Evolutionary conservation across 2,329 filamentous ascomycete species (phyloP), one percentile per base, ranked within the genome.

Genomic region (Aspergillus sp.): DNA sequence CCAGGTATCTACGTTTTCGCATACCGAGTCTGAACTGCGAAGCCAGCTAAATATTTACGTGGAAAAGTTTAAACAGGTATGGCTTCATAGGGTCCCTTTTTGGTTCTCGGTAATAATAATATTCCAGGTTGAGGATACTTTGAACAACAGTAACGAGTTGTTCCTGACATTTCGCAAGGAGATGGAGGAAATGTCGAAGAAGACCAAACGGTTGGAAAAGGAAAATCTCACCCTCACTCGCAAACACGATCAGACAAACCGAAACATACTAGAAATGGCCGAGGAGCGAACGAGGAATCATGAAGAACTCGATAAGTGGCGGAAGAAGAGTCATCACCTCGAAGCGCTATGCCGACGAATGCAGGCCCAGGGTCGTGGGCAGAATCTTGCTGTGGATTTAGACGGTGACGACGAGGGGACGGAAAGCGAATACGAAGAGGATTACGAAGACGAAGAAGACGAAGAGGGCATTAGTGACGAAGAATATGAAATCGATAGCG

Each of bases 171-270:
- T 98, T 77, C 86, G 93, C 54, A 97, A 96, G 79, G 95, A 98
- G 77, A 98, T 98, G 93, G 95, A 98, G 77, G 95, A 98, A 71
- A 98, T 98, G 93, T 96, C 93, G 1, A 97, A 97, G 80, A 98
- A 98, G 80, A 96, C 93, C 5, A 97, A 97, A 77, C 88, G 92
- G 24, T 81, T 99, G 53, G 95, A 99, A 75, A 96, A 96, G 77
- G 95, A 99, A 71, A 98, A 99, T 69, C 89, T 95, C 67, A 89
- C 86, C 17, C 83, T 96, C 51, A 96, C 91, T 64, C 86, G 93
- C 56, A 96, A 97, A 75, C 93, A 97, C 74, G 93, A 97, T 67
- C 87, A 91, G 48, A 96, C 93, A 24, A 95, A 95, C 69, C 88
- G 90, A 64, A 98, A 96, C 75, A 97, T 99, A 70, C 86, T 97